Percentiles rank a stretch among this genome's conserved stretches.
These are phyloP conservation scores for Ceratocystis destructans DNA, from an alignment of 2,329 filamentous ascomycete genomes.

Conservation along the genomic window DNA sequence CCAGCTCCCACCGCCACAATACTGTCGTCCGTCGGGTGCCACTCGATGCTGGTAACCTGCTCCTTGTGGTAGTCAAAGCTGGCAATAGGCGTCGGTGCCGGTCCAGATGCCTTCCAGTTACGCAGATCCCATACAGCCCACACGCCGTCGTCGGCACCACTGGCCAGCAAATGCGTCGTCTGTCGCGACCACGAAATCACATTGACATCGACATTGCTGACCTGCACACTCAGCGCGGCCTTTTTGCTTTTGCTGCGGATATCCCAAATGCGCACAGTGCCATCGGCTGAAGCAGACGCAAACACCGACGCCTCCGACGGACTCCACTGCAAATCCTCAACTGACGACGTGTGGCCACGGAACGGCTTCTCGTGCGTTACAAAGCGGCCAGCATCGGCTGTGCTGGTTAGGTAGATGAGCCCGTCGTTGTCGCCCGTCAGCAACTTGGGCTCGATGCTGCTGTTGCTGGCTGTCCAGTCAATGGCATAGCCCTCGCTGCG, in stretches of 20 bases:
- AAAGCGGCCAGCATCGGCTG: conserved; percentile 78
- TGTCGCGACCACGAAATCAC: conserved; percentile 90
- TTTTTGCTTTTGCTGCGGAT: conserved; percentile 78
- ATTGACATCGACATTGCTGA: conserved; percentile 79
- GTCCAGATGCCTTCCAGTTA: conserved; percentile 62
- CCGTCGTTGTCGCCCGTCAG: conserved; percentile 86
- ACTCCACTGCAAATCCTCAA: conserved; percentile 96
- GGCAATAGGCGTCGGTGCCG: conserved; percentile 68
- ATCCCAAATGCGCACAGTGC: conserved; percentile 93
- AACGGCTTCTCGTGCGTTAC: conserved; percentile 75
- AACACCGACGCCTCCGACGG: conserved; percentile 89
- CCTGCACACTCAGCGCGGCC: conserved; percentile 74
- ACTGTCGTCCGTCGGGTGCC: conserved; percentile 94
- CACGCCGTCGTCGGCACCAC: conserved; percentile 81
- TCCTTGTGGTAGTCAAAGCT: conserved; percentile 92
- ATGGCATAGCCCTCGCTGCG: conserved; percentile 87
- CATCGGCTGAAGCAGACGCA: conserved; percentile 83
- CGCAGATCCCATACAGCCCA: conserved; percentile 96
- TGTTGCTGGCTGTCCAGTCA: conserved; percentile 55
- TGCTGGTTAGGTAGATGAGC: conserved; percentile 74
- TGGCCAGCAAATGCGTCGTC: conserved; percentile 78
- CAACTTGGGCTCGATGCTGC: conserved; percentile 62
- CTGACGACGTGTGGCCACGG: conserved; percentile 66
- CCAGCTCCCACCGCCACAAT: conserved; percentile 85
- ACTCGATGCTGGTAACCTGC: conserved; percentile 90